phyloP scores from a whole-genome alignment of 129 eudicot species.

The Arctium minus region DNA sequence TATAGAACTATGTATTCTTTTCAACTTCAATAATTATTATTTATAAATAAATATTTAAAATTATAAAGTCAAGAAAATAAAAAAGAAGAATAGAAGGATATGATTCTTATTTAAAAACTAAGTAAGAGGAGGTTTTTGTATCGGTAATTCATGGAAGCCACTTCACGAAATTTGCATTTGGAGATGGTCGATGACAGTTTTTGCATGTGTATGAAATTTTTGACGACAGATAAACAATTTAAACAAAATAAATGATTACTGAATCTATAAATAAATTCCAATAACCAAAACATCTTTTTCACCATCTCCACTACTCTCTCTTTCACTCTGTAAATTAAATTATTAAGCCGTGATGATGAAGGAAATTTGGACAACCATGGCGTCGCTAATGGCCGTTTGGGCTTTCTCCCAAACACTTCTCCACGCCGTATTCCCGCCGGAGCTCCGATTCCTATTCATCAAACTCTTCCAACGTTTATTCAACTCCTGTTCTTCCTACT shows the following conservation, averaged over 20 bases:
- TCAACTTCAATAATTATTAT: too few relatives aligned
- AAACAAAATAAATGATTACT: neutral
- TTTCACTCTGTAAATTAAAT: neutral
- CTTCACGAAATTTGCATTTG: too few relatives aligned
- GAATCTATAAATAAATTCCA: slow-evolving; percentile 32
- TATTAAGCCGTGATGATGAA: slow-evolving; percentile 43
- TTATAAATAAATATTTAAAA: too few relatives aligned
- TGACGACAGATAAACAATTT: neutral
- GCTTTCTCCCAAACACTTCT: slow-evolving; percentile 78
- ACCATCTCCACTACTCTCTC: neutral
- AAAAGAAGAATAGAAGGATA: too few relatives aligned
- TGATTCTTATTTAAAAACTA: too few relatives aligned
- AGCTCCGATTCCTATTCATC: slow-evolving; percentile 54
- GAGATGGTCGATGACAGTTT: too few relatives aligned
- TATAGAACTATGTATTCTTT: too few relatives aligned
- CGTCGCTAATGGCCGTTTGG: slow-evolving; percentile 83
- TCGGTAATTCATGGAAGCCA: too few relatives aligned
- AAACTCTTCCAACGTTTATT: slow-evolving; percentile 54
- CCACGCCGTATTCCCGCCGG: slow-evolving; percentile 69
- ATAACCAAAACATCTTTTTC: neutral
- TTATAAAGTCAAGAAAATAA: too few relatives aligned
- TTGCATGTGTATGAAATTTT: neutral
- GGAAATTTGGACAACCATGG: slow-evolving; percentile 87
- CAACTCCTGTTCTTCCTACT: slow-evolving; percentile 59
- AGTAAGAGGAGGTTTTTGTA: too few relatives aligned